Conservation (phyloP, 129 eudicot genomes). For the Pittosporum tobira region DNA sequence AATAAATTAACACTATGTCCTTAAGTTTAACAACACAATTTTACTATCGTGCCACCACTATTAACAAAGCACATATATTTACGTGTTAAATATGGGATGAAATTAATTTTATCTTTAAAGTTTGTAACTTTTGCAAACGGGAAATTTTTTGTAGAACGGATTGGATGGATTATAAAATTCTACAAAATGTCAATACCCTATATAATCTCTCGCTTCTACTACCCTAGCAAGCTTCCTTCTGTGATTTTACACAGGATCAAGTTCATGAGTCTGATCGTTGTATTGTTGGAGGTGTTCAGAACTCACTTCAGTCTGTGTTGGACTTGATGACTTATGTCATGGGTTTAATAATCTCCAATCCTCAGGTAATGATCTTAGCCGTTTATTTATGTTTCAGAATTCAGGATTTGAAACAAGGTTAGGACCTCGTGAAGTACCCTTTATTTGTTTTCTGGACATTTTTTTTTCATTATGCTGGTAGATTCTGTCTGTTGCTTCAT, state of each 20-base stretch:
- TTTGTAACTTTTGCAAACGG: too few relatives aligned
- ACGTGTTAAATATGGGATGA: too few relatives aligned
- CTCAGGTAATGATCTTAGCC: conserved; percentile 41
- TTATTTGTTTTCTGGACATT: too few relatives aligned
- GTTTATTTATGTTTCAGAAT: not conserved
- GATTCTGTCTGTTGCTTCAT: not conserved
- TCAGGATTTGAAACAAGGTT: not conserved
- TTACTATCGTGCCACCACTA: too few relatives aligned
- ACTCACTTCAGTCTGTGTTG: conserved; percentile 72
- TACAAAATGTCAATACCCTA: not conserved
- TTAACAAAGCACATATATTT: too few relatives aligned
- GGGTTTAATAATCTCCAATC: conserved; percentile 84
- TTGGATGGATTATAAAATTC: too few relatives aligned
- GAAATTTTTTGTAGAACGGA: too few relatives aligned
- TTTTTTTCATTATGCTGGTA: too few relatives aligned
- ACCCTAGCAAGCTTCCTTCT: not conserved
- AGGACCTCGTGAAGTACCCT: not conserved
- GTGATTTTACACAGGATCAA: conserved; percentile 43
- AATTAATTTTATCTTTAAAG: too few relatives aligned
- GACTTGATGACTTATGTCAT: conserved; percentile 81
- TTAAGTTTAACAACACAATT: too few relatives aligned
- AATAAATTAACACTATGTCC: too few relatives aligned
- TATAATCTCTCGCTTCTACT: not conserved
- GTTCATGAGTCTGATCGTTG: conserved; percentile 70
- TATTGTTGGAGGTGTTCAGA: conserved; percentile 91